Evolutionary conservation across 441 rosid species (phyloP), one percentile per base, ranked within the genome.

Genomic region (Gossypium davidsonii): DNA sequence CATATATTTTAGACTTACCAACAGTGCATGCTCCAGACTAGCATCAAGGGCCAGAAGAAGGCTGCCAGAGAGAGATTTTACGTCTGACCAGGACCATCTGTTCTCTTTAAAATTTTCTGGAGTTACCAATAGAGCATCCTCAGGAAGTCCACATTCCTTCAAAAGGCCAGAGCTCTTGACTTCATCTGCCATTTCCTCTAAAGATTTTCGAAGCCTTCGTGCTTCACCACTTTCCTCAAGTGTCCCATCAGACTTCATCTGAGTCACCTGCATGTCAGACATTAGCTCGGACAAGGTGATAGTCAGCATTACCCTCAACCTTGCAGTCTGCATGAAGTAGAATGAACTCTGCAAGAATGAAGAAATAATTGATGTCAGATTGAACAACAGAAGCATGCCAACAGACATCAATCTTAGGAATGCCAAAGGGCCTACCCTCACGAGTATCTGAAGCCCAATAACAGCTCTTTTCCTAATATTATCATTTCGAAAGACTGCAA

Each of bases 151-250:
- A 74, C 97, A 87, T 70, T 93, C 98, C 79, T 74, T 86, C 77
- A 96, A 77, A 58, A 89, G 83, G 70, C 59, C 58, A 52, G 81
- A 77, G 82, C 96, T 89, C 85, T 86, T 89, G 76, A 79, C 82
- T 79, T 93, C 98, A 66, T 93, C 93, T 58, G 97, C 90, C 97
- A 96, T 88, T 86, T 93, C 99, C 77, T 89, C 91, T 85, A 96
- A 84, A 26, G 98, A 88, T 75, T 80, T 89, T 80, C 93, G 97
- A 69, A 96, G 97, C 42, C 98, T 87, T 65, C 89, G 79, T 28
- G 99, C 97, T 80, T 96, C 99, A 71, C 97, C 98, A 78, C 98
- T 96, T 88, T 93, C 98, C 84, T 96, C 99, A 44, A 91, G 81
- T 53, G 94, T 85, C 77, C 97, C 97, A 84, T 96, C 97, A 70